Base-by-base conservation (phyloP, 2,329 filamentous ascomycete species). In the Fusarium sp. region DNA sequence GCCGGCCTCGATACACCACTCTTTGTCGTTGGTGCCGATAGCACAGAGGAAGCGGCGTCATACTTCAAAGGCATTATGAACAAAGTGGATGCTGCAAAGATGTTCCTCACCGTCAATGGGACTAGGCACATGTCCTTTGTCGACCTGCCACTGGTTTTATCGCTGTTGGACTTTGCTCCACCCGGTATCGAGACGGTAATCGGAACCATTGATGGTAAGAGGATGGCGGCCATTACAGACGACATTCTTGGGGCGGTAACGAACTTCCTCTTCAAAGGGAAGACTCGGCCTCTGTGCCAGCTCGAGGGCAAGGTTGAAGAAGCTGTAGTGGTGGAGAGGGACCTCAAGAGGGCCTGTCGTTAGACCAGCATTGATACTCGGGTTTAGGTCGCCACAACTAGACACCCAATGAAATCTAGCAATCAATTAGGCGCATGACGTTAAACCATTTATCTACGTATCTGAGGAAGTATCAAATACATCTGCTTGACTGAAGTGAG, bases 1-100 rank as follows among this genome's bases (percentile, higher is more conserved):
- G 35, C 33, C 9, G 77, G 78, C 0, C 58, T 79, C 6, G 65
- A 70, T n/a, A 62, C 64, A 20, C 77, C 79, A 1, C 76, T 79
- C 38, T 66, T 69, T 38, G 22, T 69, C 4, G 31, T 67, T 61
- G 35, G 58, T n/a, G 53, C 24, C 27, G 53, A 59, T 27, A 20
- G 51, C 51, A 56, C 63, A 59, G 5, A 46, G 22, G 44, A 69
- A 35, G 44, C 24, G n/a, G 59, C 57, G 22, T 29, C 51, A 63
- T 42, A 56, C 38, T 66, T 51, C 10, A 14, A 24, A 6, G 58
- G 31, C 14, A 6, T 69, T 27, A 66, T 69, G 62, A 22, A 60
- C 36, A 71, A 66, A n/a, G 17, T 71, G 7, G 12, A 53, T 24
- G 62, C 57, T 8, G 29, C 51, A 40, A 69, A 69, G 56, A 60